Evolutionary conservation across 2,329 filamentous ascomycete genomes (phyloP), one percentile per base, ranked within the genome.

Genomic region (Metarhizium guizhouense): DNA sequence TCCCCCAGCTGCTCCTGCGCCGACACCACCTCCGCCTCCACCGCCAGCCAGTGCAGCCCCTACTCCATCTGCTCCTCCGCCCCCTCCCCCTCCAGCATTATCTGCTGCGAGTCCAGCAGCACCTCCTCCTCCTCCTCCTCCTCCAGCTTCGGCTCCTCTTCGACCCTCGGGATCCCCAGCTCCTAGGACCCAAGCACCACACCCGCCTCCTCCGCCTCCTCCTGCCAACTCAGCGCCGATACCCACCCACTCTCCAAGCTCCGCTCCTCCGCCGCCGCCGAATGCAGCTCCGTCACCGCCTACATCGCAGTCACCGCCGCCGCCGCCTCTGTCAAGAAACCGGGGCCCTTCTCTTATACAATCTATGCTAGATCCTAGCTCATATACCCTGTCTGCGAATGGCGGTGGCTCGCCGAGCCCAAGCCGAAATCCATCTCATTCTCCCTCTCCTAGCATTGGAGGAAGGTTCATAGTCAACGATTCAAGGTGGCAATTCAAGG

Each of bases 401-500:
- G 85, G 85, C 48, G 71, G 70, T 34, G 80, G 78, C 60, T 75
- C 73, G 25, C 73, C 78, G 2, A 79, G 74, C 58, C 75, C 76
- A 1, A 73, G 74, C 4, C 71, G 58, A 25, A 38, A 57, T 7
- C 42, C 59, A 6, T 68, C 61, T 57, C 63, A 63, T 64, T 67
- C 67, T 62, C 65, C 62, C 53, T 61, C 62, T 20, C 60, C 62
- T 2, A 65, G 63, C 56, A 57, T 65, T 38, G 60, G 62, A 6
- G 66, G 67, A 29, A 65, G 76, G 20, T 73, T 85, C 56, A 72
- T 81, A 11, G 84, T 96, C 52, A 82, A 90, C 59, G 94, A 97
- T 69, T 70, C 78, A 54, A 80, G 93, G 62, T 99, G 91, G 85
- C 87, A 86, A 60, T 99, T 96, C 67, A 87, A 93, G 63, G 82